phyloP scores from a whole-genome alignment of 495 filamentous ascomycete genomes.

The Beverwykella pulmonaria region DNA sequence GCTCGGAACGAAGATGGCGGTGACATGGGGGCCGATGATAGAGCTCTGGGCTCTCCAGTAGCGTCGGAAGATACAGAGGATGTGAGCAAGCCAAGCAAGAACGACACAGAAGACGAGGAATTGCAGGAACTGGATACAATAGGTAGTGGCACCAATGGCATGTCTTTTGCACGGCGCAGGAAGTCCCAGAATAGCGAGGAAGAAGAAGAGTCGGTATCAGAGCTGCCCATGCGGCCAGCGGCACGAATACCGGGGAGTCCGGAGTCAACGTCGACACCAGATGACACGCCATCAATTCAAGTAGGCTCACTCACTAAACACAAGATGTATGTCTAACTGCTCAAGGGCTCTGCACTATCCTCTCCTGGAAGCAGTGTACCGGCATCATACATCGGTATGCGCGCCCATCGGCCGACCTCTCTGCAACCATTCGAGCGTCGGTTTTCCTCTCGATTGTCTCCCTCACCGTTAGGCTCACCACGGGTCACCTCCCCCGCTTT shows the following conservation, averaged over 20 bases:
- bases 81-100: background rate
- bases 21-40: background rate
- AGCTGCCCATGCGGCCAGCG: slow-evolving; percentile 14
- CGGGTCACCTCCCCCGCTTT: slow-evolving; percentile 80
- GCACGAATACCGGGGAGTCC: slow-evolving; percentile 17
- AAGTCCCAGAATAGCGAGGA: slow-evolving; percentile 1
- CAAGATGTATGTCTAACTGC: background rate
- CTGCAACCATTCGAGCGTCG: slow-evolving; percentile 91
- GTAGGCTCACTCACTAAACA: slow-evolving; percentile 51
- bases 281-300: slow-evolving; percentile 87
- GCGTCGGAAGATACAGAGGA: slow-evolving; percentile 5
- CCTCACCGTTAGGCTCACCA: slow-evolving; percentile 60
- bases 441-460: slow-evolving; percentile 82
- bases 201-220: slow-evolving; percentile 11
- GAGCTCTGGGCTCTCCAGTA: slow-evolving; percentile 16
- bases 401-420: slow-evolving; percentile 69
- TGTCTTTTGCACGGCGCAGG: slow-evolving; percentile 25
- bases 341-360: slow-evolving; percentile 78
- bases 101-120: slow-evolving; percentile 26
- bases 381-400: slow-evolving; percentile 51
- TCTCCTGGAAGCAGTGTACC: slow-evolving; percentile 70
- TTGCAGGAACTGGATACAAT: slow-evolving; percentile 11
- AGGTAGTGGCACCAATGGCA: slow-evolving; percentile 20
- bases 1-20: slow-evolving; percentile 34
- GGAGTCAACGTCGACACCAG: slow-evolving; percentile 70